Conservation (phyloP, 768 basidiomycete species). For the Neoboletus brunneissimus region DNA sequence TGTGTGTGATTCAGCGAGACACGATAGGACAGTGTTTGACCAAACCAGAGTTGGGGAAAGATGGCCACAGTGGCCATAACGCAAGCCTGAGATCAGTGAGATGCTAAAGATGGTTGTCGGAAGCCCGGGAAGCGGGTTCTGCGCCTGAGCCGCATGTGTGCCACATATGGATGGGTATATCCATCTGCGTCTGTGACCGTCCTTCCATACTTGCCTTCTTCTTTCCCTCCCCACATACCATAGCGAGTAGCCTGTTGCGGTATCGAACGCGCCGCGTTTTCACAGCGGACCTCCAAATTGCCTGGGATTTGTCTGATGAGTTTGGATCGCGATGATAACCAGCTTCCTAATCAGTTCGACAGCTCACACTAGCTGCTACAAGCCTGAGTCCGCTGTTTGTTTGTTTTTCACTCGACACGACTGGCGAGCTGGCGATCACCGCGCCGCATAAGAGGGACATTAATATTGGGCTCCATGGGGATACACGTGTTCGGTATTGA, state of each 20-base stretch:
- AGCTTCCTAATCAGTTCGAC: conserved; percentile 5
- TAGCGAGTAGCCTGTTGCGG: neutral
- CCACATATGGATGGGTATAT: neutral
- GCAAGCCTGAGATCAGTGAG: too few species aligned
- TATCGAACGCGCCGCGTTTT: conserved; percentile 5
- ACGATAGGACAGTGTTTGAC: neutral
- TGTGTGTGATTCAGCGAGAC: neutral
- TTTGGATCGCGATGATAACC: conserved; percentile 2
- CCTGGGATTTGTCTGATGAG: conserved; percentile 24
- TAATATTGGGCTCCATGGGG: neutral
- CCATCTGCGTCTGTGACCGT: neutral
- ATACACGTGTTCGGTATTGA: conserved; percentile 7
- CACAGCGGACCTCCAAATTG: conserved; percentile 13
- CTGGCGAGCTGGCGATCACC: neutral
- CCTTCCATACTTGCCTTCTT: neutral
- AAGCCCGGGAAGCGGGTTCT: neutral
- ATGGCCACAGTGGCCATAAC: neutral
- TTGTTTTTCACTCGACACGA: neutral
- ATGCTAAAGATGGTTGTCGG: conserved; percentile 2
- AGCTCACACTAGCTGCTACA: neutral
- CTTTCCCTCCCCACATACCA: neutral
- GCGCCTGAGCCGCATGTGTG: neutral
- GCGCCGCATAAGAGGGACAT: neutral
- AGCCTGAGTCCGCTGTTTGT: neutral
- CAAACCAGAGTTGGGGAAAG: neutral